Conservation (phyloP, 2,329 filamentous ascomycete species). For the Aschersonia sp. region DNA sequence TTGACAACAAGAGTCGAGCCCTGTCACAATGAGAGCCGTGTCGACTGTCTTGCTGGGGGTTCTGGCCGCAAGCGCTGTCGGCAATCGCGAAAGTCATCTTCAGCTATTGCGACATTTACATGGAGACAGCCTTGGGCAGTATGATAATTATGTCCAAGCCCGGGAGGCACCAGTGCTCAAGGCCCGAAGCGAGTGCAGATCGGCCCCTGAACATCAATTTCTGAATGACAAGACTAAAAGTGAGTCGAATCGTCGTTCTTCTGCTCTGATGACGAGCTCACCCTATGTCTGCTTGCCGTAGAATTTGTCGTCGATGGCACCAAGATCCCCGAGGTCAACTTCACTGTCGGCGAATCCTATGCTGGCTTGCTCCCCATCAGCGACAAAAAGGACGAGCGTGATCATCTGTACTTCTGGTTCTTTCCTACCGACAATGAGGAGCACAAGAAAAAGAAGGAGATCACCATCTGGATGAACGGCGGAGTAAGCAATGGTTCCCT, state of each 20-base stretch:
- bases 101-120: background rate
- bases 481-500: conserved; percentile 16
- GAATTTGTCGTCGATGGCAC: conserved; percentile 47
- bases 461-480: conserved; percentile 49
- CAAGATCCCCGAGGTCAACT: conserved; percentile 47
- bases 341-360: conserved; percentile 47
- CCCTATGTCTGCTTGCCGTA: conserved; percentile 6
- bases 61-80: background rate
- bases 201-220: conserved; percentile 1
- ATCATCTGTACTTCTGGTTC: conserved; percentile 53
- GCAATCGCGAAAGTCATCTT: background rate
- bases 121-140: background rate
- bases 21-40: background rate
- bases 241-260: conserved; percentile 3
- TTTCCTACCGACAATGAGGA: conserved; percentile 38
- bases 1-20: background rate
- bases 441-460: conserved; percentile 35
- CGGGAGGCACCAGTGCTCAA: background rate
- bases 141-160: background rate
- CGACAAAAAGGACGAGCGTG: conserved; percentile 29
- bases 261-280: conserved; percentile 11
- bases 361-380: conserved; percentile 41
- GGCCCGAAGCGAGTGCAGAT: background rate
- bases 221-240: conserved; percentile 8
- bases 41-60: conserved; percentile 2